These are phyloP conservation scores for Candida coleopterorum DNA, from an alignment of 805 yeast species.

Conservation along the genomic window DNA sequence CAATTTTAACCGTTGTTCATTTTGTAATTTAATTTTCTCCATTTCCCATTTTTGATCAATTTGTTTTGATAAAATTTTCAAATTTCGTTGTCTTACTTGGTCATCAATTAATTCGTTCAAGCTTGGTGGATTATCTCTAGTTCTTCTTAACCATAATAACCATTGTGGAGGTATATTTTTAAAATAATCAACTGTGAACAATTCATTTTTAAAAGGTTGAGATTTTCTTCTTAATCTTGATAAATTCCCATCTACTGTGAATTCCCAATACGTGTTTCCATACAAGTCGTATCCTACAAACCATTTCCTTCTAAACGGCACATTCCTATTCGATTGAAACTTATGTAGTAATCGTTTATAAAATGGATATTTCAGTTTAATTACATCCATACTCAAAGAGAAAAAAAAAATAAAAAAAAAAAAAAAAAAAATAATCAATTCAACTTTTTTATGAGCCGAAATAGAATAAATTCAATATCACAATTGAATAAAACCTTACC, in stretches of 20 bases:
- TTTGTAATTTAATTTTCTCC: constrained; percentile 32
- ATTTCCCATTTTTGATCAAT: constrained; percentile 39
- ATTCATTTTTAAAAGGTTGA: constrained; percentile 46
- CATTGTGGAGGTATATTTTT: constrained; percentile 64
- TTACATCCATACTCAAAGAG: constrained; percentile 39
- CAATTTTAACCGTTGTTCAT: constrained; percentile 27
- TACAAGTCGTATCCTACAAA: constrained; percentile 76
- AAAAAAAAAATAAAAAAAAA: constrained; percentile 4
- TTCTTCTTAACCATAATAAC: constrained; percentile 75
- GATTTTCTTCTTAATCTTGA: constrained; percentile 57
- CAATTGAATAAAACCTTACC: constrained; percentile 30
- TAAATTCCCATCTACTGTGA: constrained; percentile 50
- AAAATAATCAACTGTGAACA: constrained; percentile 55
- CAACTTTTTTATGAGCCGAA: constrained; percentile 8
- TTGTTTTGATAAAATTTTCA: constrained; percentile 47
- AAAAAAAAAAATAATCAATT: no score
- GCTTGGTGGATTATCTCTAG: constrained; percentile 57
- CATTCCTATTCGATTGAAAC: constrained; percentile 56
- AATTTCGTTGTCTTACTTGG: constrained; percentile 46
- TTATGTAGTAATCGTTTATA: constrained; percentile 47
- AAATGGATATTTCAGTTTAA: constrained; percentile 44
- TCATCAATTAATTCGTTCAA: constrained; percentile 59
- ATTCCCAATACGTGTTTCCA: constrained; percentile 87
- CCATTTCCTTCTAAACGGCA: constrained; percentile 68
- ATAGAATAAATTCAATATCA: constrained; percentile 15